Evolutionary conservation across 371 early-diverging fungal species (phyloP).

Genomic region (Basidiobolus meristosporus): DNA sequence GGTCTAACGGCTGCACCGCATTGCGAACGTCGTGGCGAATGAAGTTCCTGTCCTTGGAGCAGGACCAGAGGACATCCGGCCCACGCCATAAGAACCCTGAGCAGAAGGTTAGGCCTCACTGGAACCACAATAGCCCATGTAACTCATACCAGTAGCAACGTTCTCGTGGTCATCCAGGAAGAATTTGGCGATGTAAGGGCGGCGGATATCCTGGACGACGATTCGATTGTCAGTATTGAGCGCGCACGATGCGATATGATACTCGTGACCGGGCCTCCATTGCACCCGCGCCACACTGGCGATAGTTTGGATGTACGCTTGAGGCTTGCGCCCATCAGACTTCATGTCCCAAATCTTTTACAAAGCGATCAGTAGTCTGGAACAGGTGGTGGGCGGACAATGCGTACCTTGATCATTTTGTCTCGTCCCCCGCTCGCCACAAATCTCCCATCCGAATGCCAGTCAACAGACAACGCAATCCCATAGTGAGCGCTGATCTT

Average conservation of each 20-base stretch:
- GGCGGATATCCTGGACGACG: conserved; percentile 53
- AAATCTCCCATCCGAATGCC: conserved; percentile 52
- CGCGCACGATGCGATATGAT: conserved; percentile 57
- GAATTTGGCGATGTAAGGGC: conserved; percentile 51
- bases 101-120: conserved; percentile 3
- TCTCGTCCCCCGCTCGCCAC: conserved; percentile 75
- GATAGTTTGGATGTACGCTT: conserved; percentile 46
- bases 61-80: conserved; percentile 37
- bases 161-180: conserved; percentile 53
- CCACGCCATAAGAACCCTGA: conserved; percentile 49
- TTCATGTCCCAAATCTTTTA: conserved; percentile 60
- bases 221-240: conserved; percentile 42
- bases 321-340: conserved; percentile 37
- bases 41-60: conserved; percentile 62
- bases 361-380: background rate
- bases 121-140: background rate
- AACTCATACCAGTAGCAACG: conserved; percentile 36
- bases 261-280: conserved; percentile 55
- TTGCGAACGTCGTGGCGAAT: conserved; percentile 24
- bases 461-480: conserved; percentile 60
- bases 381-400: no score
- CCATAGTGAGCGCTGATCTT: conserved; percentile 64
- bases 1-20: conserved; percentile 20
- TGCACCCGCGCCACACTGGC: conserved; percentile 48
- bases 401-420: conserved; percentile 48